Base-by-base conservation (phyloP, 306 rosid species). In the Gastrolobium villosum region DNA sequence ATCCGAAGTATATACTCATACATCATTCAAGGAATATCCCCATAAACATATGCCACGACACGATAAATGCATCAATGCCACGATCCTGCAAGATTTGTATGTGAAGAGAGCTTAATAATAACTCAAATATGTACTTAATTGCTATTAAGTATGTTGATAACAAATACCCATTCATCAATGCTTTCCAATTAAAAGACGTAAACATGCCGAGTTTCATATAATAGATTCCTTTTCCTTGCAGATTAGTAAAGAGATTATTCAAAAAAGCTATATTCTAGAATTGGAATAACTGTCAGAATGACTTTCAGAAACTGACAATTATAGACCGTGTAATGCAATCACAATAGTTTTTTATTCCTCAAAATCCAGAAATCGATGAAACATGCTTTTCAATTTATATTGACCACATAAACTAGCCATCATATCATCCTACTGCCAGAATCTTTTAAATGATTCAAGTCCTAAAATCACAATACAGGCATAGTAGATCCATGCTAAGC, bases 11-110 rank as follows among this genome's bases (percentile, higher is more conserved):
- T 76, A 34, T 70, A 59, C 48, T 74, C 10, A 2, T n/a, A 46
- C 30, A 82, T 54, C 76, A 74, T 45, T 63, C 50, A 53, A 28
- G 53, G 36, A 50, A 70, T 70, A 41, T 66, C 54, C 50, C 8
- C 41, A 20, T 53, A 63, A 3, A 8, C 41, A 76, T 37, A 35
- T 8, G 62, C 50, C 76, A 55, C 65, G 9, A 43, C 45, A 54
- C 8, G 62, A 32, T 10, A 61, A 5, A 54, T 63, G 52, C 52
- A 45, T 15, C 50, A 59, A 56, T 39, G 52, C 57, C 70, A 60
- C 8, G 6, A 70, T 39, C 65, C 45, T 6, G 55, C 50, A 31
- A 39, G 44, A 39, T 62, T 61, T 50, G 10, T 41, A 5, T 48
- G 13, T 54, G 35, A 66, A n/a, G 13, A 8, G 28, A 50, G 11